A percentile compares a stretch with the other conserved stretches of the same genome.
These are phyloP conservation scores for Penicillium verhagenii DNA, from an alignment of 495 filamentous ascomycete species.

Conservation along the genomic window DNA sequence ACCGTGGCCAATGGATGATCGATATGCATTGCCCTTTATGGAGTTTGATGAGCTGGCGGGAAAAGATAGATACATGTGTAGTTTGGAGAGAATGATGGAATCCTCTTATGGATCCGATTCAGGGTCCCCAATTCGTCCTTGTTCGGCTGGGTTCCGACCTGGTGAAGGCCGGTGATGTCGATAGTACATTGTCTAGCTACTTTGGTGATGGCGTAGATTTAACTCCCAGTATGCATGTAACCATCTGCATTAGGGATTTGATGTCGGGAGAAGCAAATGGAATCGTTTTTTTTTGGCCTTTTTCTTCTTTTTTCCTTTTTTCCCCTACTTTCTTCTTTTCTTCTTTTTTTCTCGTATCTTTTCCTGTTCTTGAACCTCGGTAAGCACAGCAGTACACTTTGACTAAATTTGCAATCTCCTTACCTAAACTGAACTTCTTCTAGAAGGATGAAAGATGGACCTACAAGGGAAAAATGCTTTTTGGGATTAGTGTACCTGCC, in stretches of 20 bases:
- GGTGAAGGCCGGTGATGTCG: constrained; percentile 6
- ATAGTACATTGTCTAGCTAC: not conserved
- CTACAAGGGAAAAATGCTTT: not conserved
- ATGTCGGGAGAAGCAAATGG: not conserved
- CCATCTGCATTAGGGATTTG: not conserved
- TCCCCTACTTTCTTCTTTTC: too few species aligned
- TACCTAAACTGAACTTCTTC: not conserved
- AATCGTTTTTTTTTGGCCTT: not conserved
- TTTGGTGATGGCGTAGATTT: not conserved
- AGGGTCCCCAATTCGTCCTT: constrained; percentile 17
- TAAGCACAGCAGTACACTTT: too few species aligned
- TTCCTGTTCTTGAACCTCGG: not conserved
- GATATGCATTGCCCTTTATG: not conserved
- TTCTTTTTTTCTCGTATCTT: not conserved
- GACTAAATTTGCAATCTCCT: not conserved
- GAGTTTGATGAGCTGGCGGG: constrained; percentile 1
- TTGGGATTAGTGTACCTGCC: not conserved
- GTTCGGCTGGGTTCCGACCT: constrained; percentile 23
- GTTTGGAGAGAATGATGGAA: too few species aligned
- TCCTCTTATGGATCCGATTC: constrained; percentile 12
- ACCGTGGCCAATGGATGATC: not conserved
- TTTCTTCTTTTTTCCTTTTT: not conserved
- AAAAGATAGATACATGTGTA: too few species aligned
- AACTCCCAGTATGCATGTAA: not conserved
- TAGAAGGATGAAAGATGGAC: not conserved